Base-by-base conservation (phyloP, 1,284 basidiomycete genomes). In the Golubevia sp. region DNA sequence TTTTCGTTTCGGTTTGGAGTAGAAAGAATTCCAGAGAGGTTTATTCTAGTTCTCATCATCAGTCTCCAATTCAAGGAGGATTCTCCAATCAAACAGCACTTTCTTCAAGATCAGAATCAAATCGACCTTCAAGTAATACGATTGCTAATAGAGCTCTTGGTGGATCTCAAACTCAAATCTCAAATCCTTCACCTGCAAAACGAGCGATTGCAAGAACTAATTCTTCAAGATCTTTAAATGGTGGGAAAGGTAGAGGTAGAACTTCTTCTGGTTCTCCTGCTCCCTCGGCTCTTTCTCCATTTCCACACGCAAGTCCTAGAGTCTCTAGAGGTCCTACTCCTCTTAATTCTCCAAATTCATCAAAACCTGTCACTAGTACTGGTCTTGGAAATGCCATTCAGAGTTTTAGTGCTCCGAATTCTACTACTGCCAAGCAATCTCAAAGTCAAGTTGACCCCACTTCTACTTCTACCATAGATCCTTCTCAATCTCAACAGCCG, bases 1-100 rank as follows among this genome's bases (percentile, higher is more conserved):
- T 99, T 56, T 98, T 97, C 84, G 89, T 97, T 64, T 92, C 93
- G 0, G 90, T 94, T 5, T 97, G 94, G 93, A 92, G 93, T n/a
- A 88, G 91, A 48, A 91, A 91, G 59, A 88, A 88, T 73, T 87
- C 88, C 51, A 23, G 61, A 18, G 20, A 23, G 53, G 13, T 49
- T 58, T 20, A 48, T 20, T 56, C 60, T 3, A 38, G 11, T 53
- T 23, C 48, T 20, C 18, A 38, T 21, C 21, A 20, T 58, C 58
- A 59, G 20, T 21, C 52, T 21, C n/a, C 23, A 15, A 25, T 23
- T 18, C 2, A 2, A 11, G 49, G 44, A 20, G 18, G 27, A 27
- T 2, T 15, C 18, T 15, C 52, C 20, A 56, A 25, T 50, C 53
- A 56, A 59, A 59, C 21, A 50, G 56, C 21, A 23, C 20, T n/a